Base-by-base conservation (phyloP, 805 yeast genomes). In the Lachancea mirantina region DNA sequence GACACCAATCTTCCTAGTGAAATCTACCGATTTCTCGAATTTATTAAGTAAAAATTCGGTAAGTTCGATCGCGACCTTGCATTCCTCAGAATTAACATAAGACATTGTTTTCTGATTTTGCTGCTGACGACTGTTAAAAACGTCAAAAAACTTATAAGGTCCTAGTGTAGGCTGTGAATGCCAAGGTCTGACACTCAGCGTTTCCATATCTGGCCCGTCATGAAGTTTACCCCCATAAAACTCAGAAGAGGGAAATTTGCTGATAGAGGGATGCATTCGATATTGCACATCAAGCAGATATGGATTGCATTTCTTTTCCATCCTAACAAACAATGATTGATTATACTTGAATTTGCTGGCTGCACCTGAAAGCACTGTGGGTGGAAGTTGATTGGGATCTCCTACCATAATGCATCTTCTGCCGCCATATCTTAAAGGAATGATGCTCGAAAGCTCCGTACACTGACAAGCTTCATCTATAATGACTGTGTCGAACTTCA, bases 401-500 rank as follows among this genome's bases (percentile, higher is more conserved):
- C 98, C 98, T 28, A 92, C 98, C 94, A 92, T 82, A 30, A 92
- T 80, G 62, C 97, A 89, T 35, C 77, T 75, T 39, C 70, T 77
- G 47, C 94, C 83, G 2, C 97, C 97, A 55, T 88, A 92, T 49
- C 94, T 67, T 43, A 92, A 64, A 0, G 98, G 98, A 47, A 89
- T 89, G 16, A 92, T 71, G 0, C 94, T 83, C 6, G 96, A 84
- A 21, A 89, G 54, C 52, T 89, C 98, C 23, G 92, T 88, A 74
- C 95, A 82, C 58, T 89, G 98, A 45, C 96, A 94, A 2, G 98
- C 98, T 57, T 89, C 98, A 63, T 89, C 98, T 40, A 89, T 79
- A 31, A 89, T 78, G 2, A 92, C 96, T 4, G 94, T 84, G 30
- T 83, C 94, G 53, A 92, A 89, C 26, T 73, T 72, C 49, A 85